Percentiles rank a stretch among this genome's conserved stretches.
Conservation (phyloP, 345 rosid species). For the Bretschneidera sinensis region DNA sequence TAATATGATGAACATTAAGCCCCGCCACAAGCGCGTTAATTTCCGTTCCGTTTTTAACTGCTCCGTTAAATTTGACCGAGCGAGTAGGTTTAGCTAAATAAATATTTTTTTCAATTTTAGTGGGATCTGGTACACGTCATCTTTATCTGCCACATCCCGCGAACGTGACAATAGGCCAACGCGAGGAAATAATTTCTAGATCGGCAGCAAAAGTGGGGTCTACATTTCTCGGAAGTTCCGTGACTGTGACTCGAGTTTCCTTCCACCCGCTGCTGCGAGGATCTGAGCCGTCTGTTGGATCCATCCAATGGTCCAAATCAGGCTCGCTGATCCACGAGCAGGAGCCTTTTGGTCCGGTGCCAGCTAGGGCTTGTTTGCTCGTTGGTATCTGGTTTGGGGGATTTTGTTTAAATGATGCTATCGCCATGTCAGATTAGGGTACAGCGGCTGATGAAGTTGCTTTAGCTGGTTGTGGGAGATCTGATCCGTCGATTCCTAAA, state of each 20-base stretch:
- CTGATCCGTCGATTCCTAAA: constrained; percentile 23
- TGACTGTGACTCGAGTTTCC: constrained; percentile 51
- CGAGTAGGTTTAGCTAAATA: constrained; percentile 1
- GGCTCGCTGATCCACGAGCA: constrained; percentile 29
- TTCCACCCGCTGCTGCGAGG: constrained; percentile 5
- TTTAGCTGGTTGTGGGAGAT: constrained; percentile 15
- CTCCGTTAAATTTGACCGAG: constrained; percentile 39
- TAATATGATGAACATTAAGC: too few species aligned
- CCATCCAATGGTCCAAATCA: constrained; percentile 28
- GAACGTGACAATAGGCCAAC: constrained; percentile 52
- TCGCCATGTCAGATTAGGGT: constrained; percentile 56
- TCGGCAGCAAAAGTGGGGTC: constrained; percentile 56
- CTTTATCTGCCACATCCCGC: constrained; percentile 36
- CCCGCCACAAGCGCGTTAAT: constrained; percentile 20
- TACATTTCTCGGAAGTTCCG: constrained; percentile 73
- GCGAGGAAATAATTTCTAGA: constrained; percentile 49
- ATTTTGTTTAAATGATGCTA: constrained; percentile 27
- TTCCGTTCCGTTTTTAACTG: constrained; percentile 9
- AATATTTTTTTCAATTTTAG: not conserved
- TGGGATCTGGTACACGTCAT: constrained; percentile 55
- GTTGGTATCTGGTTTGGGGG: constrained; percentile 20
- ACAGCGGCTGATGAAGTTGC: constrained; percentile 31
- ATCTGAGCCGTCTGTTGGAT: constrained; percentile 27
- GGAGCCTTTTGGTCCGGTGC: constrained; percentile 47
- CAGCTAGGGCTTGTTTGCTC: constrained; percentile 44